Conservation (phyloP, 1,139 yeast species). For the Nakaseomyces delphensis region DNA sequence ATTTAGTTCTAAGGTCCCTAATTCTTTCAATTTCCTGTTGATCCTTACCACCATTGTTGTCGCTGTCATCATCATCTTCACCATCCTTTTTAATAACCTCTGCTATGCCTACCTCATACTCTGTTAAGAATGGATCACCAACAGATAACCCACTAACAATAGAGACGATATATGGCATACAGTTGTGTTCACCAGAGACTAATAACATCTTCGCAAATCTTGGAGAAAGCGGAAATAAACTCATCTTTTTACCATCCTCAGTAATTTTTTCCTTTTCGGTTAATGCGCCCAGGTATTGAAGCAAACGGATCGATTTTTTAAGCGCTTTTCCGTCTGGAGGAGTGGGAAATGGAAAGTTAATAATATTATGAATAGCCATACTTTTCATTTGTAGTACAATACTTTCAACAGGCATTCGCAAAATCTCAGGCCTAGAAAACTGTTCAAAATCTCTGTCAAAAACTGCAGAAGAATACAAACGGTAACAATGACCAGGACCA, state of each 20-base stretch:
- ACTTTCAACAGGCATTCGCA: constrained; percentile 94
- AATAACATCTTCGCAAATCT: constrained; percentile 84
- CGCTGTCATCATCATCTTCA: constrained; percentile 25
- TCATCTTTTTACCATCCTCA: constrained; percentile 74
- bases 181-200: constrained; percentile 77
- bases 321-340: constrained; percentile 67
- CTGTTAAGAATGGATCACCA: constrained; percentile 81
- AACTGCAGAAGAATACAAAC: constrained; percentile 91
- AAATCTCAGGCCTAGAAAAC: constrained; percentile 81
- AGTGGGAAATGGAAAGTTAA: constrained; percentile 94
- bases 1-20: constrained; percentile 42
- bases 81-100: constrained; percentile 10
- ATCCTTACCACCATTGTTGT: constrained; percentile 25
- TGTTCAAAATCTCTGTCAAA: constrained; percentile 77
- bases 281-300: constrained; percentile 74
- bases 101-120: constrained; percentile 56
- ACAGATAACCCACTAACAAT: constrained; percentile 89
- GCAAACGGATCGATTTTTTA: constrained; percentile 55
- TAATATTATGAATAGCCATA: constrained; percentile 88
- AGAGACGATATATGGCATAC: constrained; percentile 80
- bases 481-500: constrained; percentile 96
- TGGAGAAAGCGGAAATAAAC: constrained; percentile 88
- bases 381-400: constrained; percentile 90
- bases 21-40: constrained; percentile 35
- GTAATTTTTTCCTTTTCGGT: constrained; percentile 51